A percentile compares a stretch with the other conserved stretches of the same genome.
Evolutionary conservation across 345 rosid species (phyloP).

Genomic region (Hibiscus trionum): DNA sequence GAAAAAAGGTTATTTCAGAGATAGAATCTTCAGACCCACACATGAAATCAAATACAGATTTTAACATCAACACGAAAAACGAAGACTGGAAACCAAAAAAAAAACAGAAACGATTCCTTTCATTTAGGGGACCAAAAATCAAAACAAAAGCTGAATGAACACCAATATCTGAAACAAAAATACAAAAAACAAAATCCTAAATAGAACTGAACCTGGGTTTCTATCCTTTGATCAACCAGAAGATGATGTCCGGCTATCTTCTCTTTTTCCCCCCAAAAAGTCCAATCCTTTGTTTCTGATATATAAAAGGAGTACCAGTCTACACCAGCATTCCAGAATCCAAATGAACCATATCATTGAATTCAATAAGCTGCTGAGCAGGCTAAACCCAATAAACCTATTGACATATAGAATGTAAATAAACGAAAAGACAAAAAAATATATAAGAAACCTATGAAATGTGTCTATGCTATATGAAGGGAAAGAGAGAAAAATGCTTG

Average conservation of each 20-base stretch:
- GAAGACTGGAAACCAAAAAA: conserved; percentile 8
- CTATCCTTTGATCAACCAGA: conserved; percentile 20
- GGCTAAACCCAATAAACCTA: conserved; percentile 1
- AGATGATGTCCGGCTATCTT: conserved; percentile 8
- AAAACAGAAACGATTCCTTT: conserved; percentile 9
- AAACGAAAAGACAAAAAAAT: background rate
- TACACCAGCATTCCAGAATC: background rate
- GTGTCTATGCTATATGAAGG: background rate
- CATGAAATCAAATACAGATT: conserved; percentile 30
- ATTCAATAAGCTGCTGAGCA: background rate
- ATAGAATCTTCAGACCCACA: conserved; percentile 48
- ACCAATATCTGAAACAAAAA: conserved; percentile 10
- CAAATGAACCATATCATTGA: background rate
- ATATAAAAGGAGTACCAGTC: background rate
- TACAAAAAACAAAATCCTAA: conserved; percentile 13
- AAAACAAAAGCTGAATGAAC: conserved; percentile 5
- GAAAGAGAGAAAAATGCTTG: background rate
- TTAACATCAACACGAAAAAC: conserved; percentile 28
- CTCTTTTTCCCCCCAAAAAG: background rate
- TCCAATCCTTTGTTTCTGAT: background rate
- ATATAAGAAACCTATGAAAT: background rate
- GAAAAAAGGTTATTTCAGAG: conserved; percentile 18
- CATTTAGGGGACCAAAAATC: conserved; percentile 13
- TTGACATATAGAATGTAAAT: background rate
- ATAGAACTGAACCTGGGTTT: conserved; percentile 23